These are phyloP conservation scores for Arthromyces matolae DNA, from an alignment of 768 basidiomycete species.

Conservation along the genomic window DNA sequence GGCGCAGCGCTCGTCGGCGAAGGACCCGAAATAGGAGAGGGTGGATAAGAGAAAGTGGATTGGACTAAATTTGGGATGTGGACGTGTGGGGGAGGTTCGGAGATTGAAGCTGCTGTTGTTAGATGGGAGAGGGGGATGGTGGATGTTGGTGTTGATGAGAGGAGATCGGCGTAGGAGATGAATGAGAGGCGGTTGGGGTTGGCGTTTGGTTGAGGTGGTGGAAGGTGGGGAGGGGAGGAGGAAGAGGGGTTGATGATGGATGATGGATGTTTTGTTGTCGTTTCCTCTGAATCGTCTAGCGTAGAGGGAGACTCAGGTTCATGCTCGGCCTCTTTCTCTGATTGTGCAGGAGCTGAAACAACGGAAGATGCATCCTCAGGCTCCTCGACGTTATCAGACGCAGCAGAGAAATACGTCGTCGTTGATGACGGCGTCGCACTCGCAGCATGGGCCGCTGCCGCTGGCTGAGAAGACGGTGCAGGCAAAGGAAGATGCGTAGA, in stretches of 20 bases:
- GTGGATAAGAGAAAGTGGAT: too few species aligned
- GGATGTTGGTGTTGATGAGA: slow-evolving; percentile 71
- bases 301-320: slow-evolving; percentile 13
- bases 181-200: slow-evolving; percentile 77
- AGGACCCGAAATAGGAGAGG: slow-evolving; percentile 46
- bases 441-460: slow-evolving; percentile 20
- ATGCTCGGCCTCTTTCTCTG: slow-evolving; percentile 5
- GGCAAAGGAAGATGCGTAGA: slow-evolving; percentile 12
- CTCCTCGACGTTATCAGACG: slow-evolving; percentile 26
- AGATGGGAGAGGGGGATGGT: slow-evolving; percentile 70
- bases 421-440: slow-evolving; percentile 47
- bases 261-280: too few species aligned
- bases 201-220: slow-evolving; percentile 37
- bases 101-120: slow-evolving; percentile 54
- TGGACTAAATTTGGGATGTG: too few species aligned
- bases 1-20: slow-evolving; percentile 22
- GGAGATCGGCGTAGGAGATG: slow-evolving; percentile 83
- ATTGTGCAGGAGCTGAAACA: slow-evolving; percentile 9
- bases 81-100: slow-evolving; percentile 73
- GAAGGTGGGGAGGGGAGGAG: slow-evolving; percentile 21
- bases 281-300: too few species aligned
- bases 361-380: slow-evolving; percentile 17
- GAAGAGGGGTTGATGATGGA: slow-evolving; percentile 17
- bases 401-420: slow-evolving; percentile 37
- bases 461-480: slow-evolving; percentile 11